Base-by-base conservation (phyloP, 2,329 filamentous ascomycete species). In the Cryphonectria parasitica region DNA sequence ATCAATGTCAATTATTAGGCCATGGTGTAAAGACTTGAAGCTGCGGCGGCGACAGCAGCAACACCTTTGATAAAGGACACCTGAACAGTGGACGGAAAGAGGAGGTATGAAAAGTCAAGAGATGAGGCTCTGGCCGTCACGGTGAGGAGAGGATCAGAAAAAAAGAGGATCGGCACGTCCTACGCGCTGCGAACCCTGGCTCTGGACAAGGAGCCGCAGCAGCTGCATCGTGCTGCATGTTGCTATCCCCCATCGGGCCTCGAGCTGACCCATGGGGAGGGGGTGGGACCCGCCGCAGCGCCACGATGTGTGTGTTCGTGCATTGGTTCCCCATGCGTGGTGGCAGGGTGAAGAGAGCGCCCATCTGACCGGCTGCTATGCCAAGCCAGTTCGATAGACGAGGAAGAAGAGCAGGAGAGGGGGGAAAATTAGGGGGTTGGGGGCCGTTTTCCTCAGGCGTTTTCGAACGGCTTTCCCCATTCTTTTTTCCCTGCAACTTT, bases 231-330 rank as follows among this genome's bases (percentile, higher is more conserved):
- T 45, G 68, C 62, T 72, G 71, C 71, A 72, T 64, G 61, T 60
- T 66, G 68, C 71, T 64, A 70, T 68, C 54, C 71, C 71, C n/a
- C 61, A 63, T 72, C 65, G 54, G 66, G 69, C 62, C 28, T 22
- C 56, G 19, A 67, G 65, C 65, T 67, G 65, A 45, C n/a, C 31
- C 43, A 2, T 39, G 34, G 25, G 22, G 25, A n/a, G n/a, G 34
- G 31, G 25, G 34, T n/a, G n/a, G 31, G 49, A 43, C n/a, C 36
- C 54, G 49, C 22, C 22, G 64, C 65, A 39, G 28, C 34, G 66
- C 43, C 66, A 63, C 41, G 56, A 39, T 39, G 10, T 39, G 36
- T 36, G 45, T 61, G 56, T n/a, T 62, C 58, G 56, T 68, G 25
- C 52, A 61, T n/a, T 36, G 60, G 34, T 63, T 45, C 19, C 49